Base-by-base conservation (phyloP, 2,329 filamentous ascomycete species). In the Paraphoma chrysanthemicola region DNA sequence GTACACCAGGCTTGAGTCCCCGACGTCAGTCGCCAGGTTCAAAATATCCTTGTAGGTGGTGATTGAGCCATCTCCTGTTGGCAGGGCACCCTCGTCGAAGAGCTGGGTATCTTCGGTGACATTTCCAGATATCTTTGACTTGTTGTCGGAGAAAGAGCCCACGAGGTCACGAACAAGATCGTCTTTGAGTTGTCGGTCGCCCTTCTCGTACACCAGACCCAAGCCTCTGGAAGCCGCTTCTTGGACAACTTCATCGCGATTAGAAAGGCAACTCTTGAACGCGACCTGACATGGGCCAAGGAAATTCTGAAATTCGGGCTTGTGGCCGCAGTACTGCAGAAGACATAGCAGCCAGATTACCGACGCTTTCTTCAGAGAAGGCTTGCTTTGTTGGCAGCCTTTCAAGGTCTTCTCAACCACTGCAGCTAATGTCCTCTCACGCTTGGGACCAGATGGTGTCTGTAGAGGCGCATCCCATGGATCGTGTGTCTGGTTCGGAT, bases 31-130 rank as follows among this genome's bases (percentile, higher is more conserved):
- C n/a, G 95, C 95, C 46, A 99, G 82, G 65, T 85, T 95, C 76
- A 99, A 91, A 64, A 99, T 98, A 71, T 99, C 95, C 73, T 96
- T 97, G 80, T 99, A 99, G 0, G 94, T 98, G 0, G 92, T 97
- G 53, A 98, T 86, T 0, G 93, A 92, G 7, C 93, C 93, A 62
- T 97, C 92, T 3, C 93, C 92, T 0, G 93, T 98, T 0, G 93
- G 93, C 11, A 98, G 78, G 2, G 92, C 91, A 6, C 95, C 95
- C 1, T 91, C 90, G 56, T 98, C 94, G 66, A 98, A 98, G 0
- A 99, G 82, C 74, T 98, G 91, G 0, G 95, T 99, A 50, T 98
- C 92, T 39, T 90, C 87, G 28, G 92, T 91, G 1, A 99, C 93
- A 68, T 92, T 96, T 12, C 87, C 87, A 12, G 86, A 82, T 52